Base-by-base conservation (phyloP, 2,329 filamentous ascomycete species). In the Penicillium decumbens region DNA sequence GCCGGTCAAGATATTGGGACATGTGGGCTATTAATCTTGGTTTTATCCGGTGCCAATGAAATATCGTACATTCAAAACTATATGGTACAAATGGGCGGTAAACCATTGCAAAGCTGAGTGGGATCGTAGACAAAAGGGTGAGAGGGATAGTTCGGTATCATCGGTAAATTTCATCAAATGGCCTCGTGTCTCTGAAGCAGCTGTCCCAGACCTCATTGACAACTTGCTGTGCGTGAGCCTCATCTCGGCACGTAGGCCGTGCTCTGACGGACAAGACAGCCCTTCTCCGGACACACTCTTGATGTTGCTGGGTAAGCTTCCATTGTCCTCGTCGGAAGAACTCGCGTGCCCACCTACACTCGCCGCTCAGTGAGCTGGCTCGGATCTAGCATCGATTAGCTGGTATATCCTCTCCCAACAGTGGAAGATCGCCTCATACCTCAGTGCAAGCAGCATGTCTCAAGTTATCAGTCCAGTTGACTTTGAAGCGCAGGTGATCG, bases 131-230 rank as follows among this genome's bases (percentile, higher is more conserved):
- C 24, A 35, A 48, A 48, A 39, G 35, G 24, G 10, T 3, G 38
- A 27, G 12, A 40, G 15, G 29, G 33, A 12, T 9, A 13, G 9
- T 43, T 32, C 52, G 50, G 47, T 60, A 56, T 73, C 62, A 77
- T 65, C 89, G 84, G 70, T 95, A 98, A 45, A 98, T 90, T 69
- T 97, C 92, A 69, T 97, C 90, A 72, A 98, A 98, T 2, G 93
- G 93, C 64, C 93, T 79, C 3, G 92, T 97, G 72, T 98, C 93
- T 44, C 82, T 77, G 69, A 95, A 98, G 71, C 93, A 98, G 62
- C 90, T 96, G 60, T 95, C 91, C 89, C 92, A 98, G n/a, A 98
- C 93, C 71, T 95, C 86, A 71, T 97, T 93, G 50, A 98, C 89
- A 24, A 95, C 84, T 73, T 87, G 89, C 44, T 83, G 81, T 3